Evolutionary conservation across 768 basidiomycete genomes (phyloP).

Genomic region (Kwoniella botswanensis): DNA sequence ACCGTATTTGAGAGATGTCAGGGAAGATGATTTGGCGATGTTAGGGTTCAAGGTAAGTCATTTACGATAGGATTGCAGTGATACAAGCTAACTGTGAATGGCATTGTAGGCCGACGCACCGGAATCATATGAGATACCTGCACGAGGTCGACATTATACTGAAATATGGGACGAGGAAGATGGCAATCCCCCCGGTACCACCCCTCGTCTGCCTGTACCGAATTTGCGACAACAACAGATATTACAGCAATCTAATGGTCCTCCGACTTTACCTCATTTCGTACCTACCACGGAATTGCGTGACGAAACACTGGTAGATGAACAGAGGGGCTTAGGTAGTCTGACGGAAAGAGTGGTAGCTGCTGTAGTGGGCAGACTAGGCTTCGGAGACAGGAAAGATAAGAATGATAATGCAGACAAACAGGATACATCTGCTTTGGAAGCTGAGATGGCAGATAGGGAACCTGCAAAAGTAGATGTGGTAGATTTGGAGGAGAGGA

Average conservation of each 20-base stretch:
- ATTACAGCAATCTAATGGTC: conserved; percentile 20
- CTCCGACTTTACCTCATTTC: conserved; percentile 34
- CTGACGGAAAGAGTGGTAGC: conserved; percentile 73
- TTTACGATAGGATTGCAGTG: not conserved
- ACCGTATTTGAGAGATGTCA: conserved; percentile 83
- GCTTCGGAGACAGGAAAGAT: conserved; percentile 25
- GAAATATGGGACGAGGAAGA: conserved; percentile 96
- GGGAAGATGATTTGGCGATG: conserved; percentile 95
- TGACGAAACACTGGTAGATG: conserved; percentile 71
- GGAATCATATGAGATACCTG: conserved; percentile 83
- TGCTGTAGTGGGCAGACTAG: conserved; percentile 39
- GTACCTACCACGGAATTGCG: conserved; percentile 66
- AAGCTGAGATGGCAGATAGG: conserved; percentile 68
- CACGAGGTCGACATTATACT: conserved; percentile 82
- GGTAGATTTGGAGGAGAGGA: conserved; percentile 59
- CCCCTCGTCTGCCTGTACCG: conserved; percentile 43
- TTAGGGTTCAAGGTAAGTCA: conserved; percentile 73
- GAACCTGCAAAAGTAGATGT: conserved; percentile 73
- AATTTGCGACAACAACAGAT: conserved; percentile 31
- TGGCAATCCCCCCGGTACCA: conserved; percentile 46
- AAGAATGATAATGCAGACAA: conserved; percentile 27
- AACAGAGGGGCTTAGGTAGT: conserved; percentile 83
- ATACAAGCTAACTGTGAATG: not conserved
- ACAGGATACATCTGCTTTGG: conserved; percentile 44
- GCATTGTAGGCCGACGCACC: conserved; percentile 70